Evolutionary conservation across 441 rosid species (phyloP).

Genomic region (Metrosideros polymorpha): DNA sequence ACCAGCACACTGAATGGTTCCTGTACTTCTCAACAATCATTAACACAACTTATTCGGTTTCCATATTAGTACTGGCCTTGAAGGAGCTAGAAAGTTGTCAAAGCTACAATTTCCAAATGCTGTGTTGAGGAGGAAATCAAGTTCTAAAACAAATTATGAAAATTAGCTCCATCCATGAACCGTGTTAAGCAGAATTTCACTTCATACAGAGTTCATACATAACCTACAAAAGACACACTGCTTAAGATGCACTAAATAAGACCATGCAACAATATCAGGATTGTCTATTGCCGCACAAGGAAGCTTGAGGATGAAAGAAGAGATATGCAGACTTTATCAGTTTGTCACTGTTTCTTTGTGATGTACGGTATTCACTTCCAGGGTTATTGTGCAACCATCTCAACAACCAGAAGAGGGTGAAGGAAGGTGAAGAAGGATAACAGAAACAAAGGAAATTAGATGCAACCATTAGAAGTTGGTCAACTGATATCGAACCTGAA

Average conservation of each 20-base stretch:
- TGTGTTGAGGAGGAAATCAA: neutral
- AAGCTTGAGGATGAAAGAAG: neutral
- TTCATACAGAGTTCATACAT: neutral
- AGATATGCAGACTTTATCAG: neutral
- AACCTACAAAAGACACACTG: neutral
- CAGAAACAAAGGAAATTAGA: neutral
- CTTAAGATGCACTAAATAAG: neutral
- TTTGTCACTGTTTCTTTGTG: neutral
- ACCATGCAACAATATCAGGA: neutral
- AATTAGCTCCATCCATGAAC: neutral
- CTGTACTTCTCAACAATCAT: neutral
- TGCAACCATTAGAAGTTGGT: neutral
- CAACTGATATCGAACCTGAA: slow-evolving; percentile 46
- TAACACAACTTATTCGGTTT: neutral
- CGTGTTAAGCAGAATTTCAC: neutral
- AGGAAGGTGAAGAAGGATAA: neutral
- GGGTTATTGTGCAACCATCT: neutral
- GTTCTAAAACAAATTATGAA: neutral
- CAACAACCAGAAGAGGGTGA: neutral
- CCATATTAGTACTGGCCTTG: neutral
- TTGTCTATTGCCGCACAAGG: neutral
- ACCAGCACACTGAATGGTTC: neutral
- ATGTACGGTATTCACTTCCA: neutral
- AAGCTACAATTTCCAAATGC: neutral
- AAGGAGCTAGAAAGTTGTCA: neutral